These are phyloP conservation scores for Cladophialophora carrionii DNA, from an alignment of 2,329 filamentous ascomycete species.

Conservation along the genomic window DNA sequence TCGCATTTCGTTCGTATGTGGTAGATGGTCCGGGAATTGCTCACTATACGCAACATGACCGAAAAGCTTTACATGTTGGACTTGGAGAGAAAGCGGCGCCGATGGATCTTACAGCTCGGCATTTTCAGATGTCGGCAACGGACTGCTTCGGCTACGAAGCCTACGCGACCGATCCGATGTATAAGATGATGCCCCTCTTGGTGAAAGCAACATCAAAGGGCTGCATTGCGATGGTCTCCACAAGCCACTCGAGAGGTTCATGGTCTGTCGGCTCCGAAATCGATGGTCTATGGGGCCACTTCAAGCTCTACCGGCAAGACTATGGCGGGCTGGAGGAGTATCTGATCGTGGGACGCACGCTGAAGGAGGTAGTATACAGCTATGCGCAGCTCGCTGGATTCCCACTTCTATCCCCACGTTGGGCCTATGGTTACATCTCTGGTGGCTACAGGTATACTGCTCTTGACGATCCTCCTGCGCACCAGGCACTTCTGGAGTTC, in stretches of 20 bases:
- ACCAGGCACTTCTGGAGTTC: slow-evolving; percentile 63
- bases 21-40: slow-evolving; percentile 64
- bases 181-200: slow-evolving; percentile 74
- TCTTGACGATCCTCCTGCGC: slow-evolving; percentile 59
- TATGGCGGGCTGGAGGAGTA: slow-evolving; percentile 74
- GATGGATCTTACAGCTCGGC: slow-evolving; percentile 70
- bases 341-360: slow-evolving; percentile 66
- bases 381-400: slow-evolving; percentile 71
- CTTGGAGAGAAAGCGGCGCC: slow-evolving; percentile 73
- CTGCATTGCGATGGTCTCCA: slow-evolving; percentile 70
- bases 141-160: slow-evolving; percentile 76
- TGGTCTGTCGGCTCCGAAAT: slow-evolving; percentile 73
- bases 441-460: slow-evolving; percentile 67
- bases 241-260: slow-evolving; percentile 64
- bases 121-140: slow-evolving; percentile 68
- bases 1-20: slow-evolving; percentile 68
- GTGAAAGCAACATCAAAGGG: slow-evolving; percentile 68
- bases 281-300: slow-evolving; percentile 74
- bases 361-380: slow-evolving; percentile 66
- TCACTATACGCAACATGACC: slow-evolving; percentile 67
- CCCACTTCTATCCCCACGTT: slow-evolving; percentile 69
- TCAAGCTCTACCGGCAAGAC: slow-evolving; percentile 74
- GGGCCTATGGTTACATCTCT: slow-evolving; percentile 73
- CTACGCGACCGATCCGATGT: slow-evolving; percentile 70
- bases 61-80: slow-evolving; percentile 67